Evolutionary conservation across 129 eudicot species (phyloP), one percentile per base, ranked within the genome.

Genomic region (Kitagawia praeruptora): DNA sequence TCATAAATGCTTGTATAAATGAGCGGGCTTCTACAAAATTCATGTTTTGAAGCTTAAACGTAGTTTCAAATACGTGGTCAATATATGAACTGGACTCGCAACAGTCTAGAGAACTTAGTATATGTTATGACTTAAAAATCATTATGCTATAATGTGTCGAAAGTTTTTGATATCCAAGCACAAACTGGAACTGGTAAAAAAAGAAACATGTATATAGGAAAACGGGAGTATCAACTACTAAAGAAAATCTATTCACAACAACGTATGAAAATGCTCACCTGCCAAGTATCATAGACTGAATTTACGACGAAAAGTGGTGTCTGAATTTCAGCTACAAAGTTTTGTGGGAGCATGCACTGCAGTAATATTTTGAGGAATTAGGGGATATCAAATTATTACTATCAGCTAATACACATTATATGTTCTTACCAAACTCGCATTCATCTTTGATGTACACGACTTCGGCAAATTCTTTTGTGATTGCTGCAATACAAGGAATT

Each of bases 311-410:
- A 74, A 45, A 74, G 23, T 46, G 77, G 77, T 74, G 77, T 74
- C 41, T 27, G 6, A 27, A 74, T 74, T 0, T 45, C 21, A 0
- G 42, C 40, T 46, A 28, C 77, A 27, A 74, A 46, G 61, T 74
- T 25, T 15, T 74, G 61, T 28, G 77, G 77, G 77, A 74, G 51
- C 77, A 74, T 74, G 77, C 77, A 74, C 77, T 74, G 77, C 51
- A n/a, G 27, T 74, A 5, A 74, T 74, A 13, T 74, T 13, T 14
- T 27, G 34, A 74, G 1, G 1, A 46, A 8, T 46, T 13, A 23
- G 41, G n/a, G 25, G 4, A 46, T 27, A 27, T 27, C 77, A 25
- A 14, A 7, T 6, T 13, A 27, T 74, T 8, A n/a, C 4, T 4
- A n/a, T 46, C 40, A 74, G 18, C 34, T 28, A 27, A 5, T 44